Base-by-base conservation (phyloP, 1,139 yeast genomes). In the Candida mesenterica region DNA sequence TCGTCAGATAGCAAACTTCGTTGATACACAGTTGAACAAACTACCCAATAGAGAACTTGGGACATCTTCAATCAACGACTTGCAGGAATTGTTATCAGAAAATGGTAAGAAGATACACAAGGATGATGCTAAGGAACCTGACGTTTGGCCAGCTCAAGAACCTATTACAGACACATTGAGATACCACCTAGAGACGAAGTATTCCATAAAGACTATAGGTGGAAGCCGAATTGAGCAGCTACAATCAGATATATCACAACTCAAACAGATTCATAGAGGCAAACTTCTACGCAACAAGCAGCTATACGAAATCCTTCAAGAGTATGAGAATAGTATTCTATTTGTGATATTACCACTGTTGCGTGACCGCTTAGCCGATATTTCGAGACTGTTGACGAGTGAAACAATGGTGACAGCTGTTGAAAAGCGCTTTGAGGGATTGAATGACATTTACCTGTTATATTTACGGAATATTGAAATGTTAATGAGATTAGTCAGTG, bases 321-420 rank as follows among this genome's bases (percentile, higher is more conserved):
- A 55, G 13, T 68, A 65, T 43, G 68, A 66, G 36, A 32, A 36
- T 15, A 55, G 62, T 15, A 50, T 66, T 1, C 36, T 52, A 5
- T 47, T 41, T 17, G 48, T 49, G 9, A 43, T 67, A n/a, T 33
- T 66, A 5, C 74, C 73, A 0, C 40, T 44, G 9, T 46, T 68
- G 17, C 40, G 68, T 7, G 31, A 37, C 12, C 62, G 59, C 9
- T 35, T 41, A 39, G 57, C 36, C 41, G 40, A 32, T 10, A 16
- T 39, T 26, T 24, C 30, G 30, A 10, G 13, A 17, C 33, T 12
- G 30, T 8, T 31, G 23, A 17, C 15, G 15, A 29, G 20, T 12
- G 32, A 22, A 6, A 14, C 9, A 8, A 32, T 35, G 33, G 25
- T 6, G 24, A 39, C 58, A 9, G 35, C 38, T 16, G 61, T 42